phyloP scores from a whole-genome alignment of 1,139 yeast genomes.

The Geotrichum europaeum region DNA sequence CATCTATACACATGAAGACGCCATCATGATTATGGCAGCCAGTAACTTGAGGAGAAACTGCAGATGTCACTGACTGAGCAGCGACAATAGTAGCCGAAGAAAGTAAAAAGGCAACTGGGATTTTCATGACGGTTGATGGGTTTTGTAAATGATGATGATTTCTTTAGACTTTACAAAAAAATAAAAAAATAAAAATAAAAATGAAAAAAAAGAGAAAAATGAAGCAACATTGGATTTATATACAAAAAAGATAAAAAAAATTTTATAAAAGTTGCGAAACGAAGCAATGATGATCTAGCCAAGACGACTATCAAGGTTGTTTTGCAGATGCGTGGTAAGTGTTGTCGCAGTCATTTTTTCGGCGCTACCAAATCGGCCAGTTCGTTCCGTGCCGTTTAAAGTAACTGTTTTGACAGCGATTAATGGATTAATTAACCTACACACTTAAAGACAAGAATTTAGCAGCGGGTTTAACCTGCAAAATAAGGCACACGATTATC shows the following conservation, averaged over 20 bases:
- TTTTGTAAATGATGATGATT: not conserved
- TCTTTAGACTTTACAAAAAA: no score
- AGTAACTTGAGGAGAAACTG: not conserved
- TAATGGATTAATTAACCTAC: not conserved
- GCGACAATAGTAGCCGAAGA: not conserved
- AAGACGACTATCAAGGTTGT: not conserved
- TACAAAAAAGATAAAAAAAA: no score
- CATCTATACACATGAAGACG: not conserved
- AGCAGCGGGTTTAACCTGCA: not conserved
- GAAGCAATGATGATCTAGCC: not conserved
- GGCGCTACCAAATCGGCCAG: no score
- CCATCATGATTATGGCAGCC: slow-evolving; percentile 1
- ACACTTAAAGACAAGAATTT: not conserved
- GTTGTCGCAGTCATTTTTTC: no score
- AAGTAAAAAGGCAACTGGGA: not conserved
- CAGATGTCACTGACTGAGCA: not conserved
- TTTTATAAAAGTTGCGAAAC: not conserved
- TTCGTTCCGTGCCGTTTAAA: not conserved
- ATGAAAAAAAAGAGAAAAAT: not conserved
- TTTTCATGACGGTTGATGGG: not conserved
- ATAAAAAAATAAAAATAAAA: no score
- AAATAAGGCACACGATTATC: not conserved
- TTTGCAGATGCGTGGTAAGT: not conserved
- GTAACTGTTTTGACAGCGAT: not conserved
- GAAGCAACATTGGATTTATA: not conserved